Conservation (phyloP, 2,329 filamentous ascomycete species). For the Septoria linicola region DNA sequence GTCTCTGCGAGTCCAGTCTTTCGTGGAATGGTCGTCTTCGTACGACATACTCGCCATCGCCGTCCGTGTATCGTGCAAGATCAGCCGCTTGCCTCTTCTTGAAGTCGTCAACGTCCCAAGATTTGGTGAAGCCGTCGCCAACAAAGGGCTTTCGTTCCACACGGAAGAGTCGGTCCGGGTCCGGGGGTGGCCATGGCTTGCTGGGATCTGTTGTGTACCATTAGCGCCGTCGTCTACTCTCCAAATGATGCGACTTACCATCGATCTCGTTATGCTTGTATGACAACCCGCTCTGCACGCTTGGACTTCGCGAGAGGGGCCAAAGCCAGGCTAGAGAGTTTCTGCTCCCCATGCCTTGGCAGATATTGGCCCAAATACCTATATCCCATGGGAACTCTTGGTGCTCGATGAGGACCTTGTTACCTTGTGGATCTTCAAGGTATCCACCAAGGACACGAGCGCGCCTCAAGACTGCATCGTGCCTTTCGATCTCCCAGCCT, state of each 20-base stretch:
- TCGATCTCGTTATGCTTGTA: slow-evolving; percentile 80
- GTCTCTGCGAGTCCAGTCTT: slow-evolving; percentile 33
- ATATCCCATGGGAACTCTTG: slow-evolving; percentile 83
- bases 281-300: slow-evolving; percentile 52
- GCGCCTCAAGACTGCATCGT: slow-evolving; percentile 47
- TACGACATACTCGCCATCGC: slow-evolving; percentile 35
- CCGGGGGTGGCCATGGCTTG: slow-evolving; percentile 51
- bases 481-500: slow-evolving; percentile 63
- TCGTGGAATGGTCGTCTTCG: slow-evolving; percentile 46
- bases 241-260: slow-evolving; percentile 45
- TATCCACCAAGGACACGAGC: slow-evolving; percentile 55
- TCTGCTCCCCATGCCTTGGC: slow-evolving; percentile 69
- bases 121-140: slow-evolving; percentile 41
- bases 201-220: slow-evolving; percentile 43
- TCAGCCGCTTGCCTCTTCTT: slow-evolving; percentile 55
- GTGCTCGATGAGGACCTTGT: slow-evolving; percentile 54
- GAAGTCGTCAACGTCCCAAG: slow-evolving; percentile 54
- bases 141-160: slow-evolving; percentile 28
- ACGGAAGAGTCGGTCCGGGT: slow-evolving; percentile 48
- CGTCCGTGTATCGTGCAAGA: slow-evolving; percentile 41
- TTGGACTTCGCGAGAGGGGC: slow-evolving; percentile 59
- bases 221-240: slow-evolving; percentile 25
- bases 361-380: slow-evolving; percentile 70
- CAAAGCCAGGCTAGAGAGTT: slow-evolving; percentile 69
- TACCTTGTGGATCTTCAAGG: slow-evolving; percentile 56